A percentile compares a stretch with the other conserved stretches of the same genome.
These are phyloP conservation scores for Gigaspora rosea DNA, from an alignment of 192 early-diverging fungal genomes.

Conservation along the genomic window DNA sequence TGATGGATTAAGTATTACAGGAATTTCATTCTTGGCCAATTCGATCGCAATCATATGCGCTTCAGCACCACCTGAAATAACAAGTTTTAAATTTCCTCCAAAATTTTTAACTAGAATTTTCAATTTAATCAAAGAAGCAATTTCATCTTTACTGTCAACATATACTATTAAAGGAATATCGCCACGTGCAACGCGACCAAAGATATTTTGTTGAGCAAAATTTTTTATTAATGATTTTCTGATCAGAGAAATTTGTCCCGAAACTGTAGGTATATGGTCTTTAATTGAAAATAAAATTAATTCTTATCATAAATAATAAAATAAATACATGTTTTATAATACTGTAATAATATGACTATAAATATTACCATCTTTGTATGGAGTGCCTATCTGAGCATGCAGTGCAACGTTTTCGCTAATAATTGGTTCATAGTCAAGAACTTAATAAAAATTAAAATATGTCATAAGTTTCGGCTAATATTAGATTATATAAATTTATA, in stretches of 20 bases:
- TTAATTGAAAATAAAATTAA: constrained; percentile 29
- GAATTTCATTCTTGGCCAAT: constrained; percentile 54
- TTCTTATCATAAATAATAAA: too few species aligned
- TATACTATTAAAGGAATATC: constrained; percentile 53
- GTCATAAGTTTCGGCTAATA: too few species aligned
- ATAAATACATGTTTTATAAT: too few species aligned
- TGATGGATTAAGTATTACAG: constrained; percentile 66
- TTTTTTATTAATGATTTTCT: constrained; percentile 45
- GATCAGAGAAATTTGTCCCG: constrained; percentile 53
- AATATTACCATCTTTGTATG: constrained; percentile 11
- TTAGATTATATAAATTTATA: too few species aligned
- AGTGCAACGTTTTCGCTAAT: constrained; percentile 57
- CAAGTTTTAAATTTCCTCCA: constrained; percentile 45
- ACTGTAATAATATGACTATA: too few species aligned
- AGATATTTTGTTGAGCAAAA: constrained; percentile 38
- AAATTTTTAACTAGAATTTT: constrained; percentile 49
- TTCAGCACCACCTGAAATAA: constrained; percentile 70
- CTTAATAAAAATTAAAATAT: neutral
- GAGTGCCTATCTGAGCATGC: constrained; percentile 58
- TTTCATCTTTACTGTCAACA: constrained; percentile 61
- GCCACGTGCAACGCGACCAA: constrained; percentile 45
- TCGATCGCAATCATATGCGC: constrained; percentile 63
- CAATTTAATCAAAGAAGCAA: constrained; percentile 62
- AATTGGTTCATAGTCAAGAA: constrained; percentile 38
- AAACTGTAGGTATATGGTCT: constrained; percentile 49